Conservation (phyloP, 179 eudicot genomes). For the Heliamphora ciliata region DNA sequence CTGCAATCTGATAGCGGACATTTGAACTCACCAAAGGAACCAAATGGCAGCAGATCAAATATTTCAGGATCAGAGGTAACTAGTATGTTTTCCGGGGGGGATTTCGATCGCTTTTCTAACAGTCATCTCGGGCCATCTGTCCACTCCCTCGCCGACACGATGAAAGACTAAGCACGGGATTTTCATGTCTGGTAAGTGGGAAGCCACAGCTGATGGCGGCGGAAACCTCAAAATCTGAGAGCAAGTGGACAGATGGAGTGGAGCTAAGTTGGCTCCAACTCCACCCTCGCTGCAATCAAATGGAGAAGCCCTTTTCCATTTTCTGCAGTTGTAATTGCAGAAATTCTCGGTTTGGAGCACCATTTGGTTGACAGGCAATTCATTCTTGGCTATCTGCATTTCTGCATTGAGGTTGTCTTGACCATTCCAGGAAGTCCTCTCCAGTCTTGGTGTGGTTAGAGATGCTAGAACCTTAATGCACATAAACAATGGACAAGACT, state of each 20-base stretch:
- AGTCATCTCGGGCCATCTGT: conserved; percentile 16
- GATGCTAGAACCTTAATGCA: too few relatives aligned
- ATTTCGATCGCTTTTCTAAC: conserved; percentile 19
- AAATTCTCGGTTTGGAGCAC: too few relatives aligned
- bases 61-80: conserved; percentile 35
- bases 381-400: conserved; percentile 35
- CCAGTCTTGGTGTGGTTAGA: too few relatives aligned
- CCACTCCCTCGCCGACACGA: conserved; percentile 23
- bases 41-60: conserved; percentile 17
- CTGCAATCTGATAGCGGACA: conserved; percentile 30
- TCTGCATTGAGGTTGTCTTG: too few relatives aligned
- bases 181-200: conserved; percentile 28
- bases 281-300: conserved; percentile 20
- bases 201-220: conserved; percentile 27
- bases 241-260: conserved; percentile 12
- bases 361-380: conserved; percentile 34
- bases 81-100: conserved; percentile 26
- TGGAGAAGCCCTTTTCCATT: background rate
- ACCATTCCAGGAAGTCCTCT: too few relatives aligned
- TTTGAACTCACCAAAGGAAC: conserved; percentile 23
- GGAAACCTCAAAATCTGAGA: conserved; percentile 32
- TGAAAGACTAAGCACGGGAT: conserved; percentile 26
- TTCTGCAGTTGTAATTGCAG: too few relatives aligned
- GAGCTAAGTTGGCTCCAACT: conserved; percentile 9
- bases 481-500: too few relatives aligned